phyloP scores from a whole-genome alignment of 768 basidiomycete species.

The Amanita pallidorosea region DNA sequence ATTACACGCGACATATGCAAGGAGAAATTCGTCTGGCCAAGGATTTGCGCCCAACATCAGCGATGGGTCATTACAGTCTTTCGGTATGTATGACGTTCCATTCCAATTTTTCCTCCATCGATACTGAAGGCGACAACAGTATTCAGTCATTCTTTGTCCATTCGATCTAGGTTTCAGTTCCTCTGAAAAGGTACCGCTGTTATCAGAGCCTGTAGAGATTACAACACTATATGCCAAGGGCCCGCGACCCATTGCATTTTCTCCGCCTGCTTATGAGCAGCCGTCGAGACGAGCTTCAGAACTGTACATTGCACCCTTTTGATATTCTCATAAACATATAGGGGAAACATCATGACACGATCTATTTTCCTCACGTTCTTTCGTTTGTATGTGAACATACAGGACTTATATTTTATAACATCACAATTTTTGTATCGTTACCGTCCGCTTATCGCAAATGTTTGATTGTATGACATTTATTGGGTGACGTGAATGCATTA shows the following conservation, averaged over 20 bases:
- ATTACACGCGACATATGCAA: conserved; percentile 30
- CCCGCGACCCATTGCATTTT: conserved; percentile 35
- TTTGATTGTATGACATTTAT: no score
- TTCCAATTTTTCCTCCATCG: conserved; percentile 1
- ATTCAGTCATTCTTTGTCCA: conserved; percentile 34
- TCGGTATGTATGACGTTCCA: conserved; percentile 24
- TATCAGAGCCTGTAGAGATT: conserved; percentile 42
- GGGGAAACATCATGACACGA: neutral
- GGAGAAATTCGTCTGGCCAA: conserved; percentile 43
- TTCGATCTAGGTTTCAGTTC: conserved; percentile 30
- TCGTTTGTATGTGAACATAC: neutral
- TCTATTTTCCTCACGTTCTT: neutral
- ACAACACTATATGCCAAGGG: conserved; percentile 41
- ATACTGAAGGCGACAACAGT: conserved; percentile 18
- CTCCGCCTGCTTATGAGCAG: conserved; percentile 38
- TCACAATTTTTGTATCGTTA: neutral
- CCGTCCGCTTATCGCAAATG: neutral
- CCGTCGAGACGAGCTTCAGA: conserved; percentile 19
- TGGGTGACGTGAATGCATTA: neutral
- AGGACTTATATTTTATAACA: neutral
- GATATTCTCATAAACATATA: conserved; percentile 5
- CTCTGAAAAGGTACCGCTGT: conserved; percentile 25
- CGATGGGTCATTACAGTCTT: conserved; percentile 41
- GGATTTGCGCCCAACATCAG: conserved; percentile 38
- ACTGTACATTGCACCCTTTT: conserved; percentile 11